Evolutionary conservation across 2,329 filamentous ascomycete species (phyloP).

Genomic region (Cryphonectria japonica): DNA sequence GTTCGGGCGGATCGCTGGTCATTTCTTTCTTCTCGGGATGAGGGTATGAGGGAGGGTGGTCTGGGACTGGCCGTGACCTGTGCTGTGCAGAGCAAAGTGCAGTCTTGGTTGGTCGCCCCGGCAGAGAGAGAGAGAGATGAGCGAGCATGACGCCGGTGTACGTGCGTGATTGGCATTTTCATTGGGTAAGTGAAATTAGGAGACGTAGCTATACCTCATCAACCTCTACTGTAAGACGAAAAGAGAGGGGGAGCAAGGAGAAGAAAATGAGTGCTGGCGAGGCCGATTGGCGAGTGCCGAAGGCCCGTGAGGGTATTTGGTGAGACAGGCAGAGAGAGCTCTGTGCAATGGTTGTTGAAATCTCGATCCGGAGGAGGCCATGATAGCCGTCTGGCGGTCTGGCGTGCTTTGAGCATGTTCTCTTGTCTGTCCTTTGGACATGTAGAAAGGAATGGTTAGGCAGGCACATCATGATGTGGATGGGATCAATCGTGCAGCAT

Average conservation of each 20-base stretch:
- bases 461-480: neutral
- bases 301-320: neutral
- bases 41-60: neutral
- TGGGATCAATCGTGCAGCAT: neutral
- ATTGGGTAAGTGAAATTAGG: neutral
- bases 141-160: neutral
- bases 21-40: neutral
- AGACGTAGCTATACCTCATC: neutral
- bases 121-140: neutral
- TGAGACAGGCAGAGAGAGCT: neutral
- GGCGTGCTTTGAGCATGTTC: neutral
- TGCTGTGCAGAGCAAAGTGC: neutral
- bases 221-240: neutral
- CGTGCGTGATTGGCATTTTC: neutral
- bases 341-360: neutral
- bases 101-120: neutral
- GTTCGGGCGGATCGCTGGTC: too few relatives aligned
- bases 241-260: neutral
- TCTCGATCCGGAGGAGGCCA: neutral
- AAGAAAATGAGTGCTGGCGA: neutral
- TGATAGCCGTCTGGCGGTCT: neutral
- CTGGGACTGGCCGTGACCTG: neutral
- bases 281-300: neutral
- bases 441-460: neutral
- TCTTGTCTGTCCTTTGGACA: neutral